A percentile compares a stretch with the other conserved stretches of the same genome.
Evolutionary conservation across 192 early-diverging fungal species (phyloP).

Genomic region (Coemansia sp.): DNA sequence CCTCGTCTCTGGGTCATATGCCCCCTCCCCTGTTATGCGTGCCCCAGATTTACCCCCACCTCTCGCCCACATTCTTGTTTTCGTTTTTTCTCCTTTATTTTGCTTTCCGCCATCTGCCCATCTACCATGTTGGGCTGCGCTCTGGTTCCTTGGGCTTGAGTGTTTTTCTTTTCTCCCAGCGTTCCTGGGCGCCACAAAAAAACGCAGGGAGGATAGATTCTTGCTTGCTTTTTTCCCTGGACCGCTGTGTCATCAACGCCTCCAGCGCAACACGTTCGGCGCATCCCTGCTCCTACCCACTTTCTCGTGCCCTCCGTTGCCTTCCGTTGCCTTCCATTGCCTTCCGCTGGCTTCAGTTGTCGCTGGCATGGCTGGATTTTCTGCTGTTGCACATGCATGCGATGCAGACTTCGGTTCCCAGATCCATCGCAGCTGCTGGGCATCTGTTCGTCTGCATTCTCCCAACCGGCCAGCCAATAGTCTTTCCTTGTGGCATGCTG

Average conservation of each 20-base stretch:
- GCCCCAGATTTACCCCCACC: neutral
- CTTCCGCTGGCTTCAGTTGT: neutral
- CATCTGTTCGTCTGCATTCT: neutral
- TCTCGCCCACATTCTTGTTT: neutral
- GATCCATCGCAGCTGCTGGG: neutral
- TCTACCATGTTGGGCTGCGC: too few relatives aligned
- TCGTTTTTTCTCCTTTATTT: neutral
- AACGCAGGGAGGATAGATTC: neutral
- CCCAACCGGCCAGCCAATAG: neutral
- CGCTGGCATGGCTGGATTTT: neutral
- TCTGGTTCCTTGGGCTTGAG: too few relatives aligned
- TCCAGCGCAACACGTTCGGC: slow-evolving; percentile 2
- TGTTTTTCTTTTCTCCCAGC: too few relatives aligned
- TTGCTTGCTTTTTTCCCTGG: slow-evolving; percentile 3
- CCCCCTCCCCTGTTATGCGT: neutral
- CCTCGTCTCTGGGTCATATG: neutral
- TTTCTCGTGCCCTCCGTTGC: neutral
- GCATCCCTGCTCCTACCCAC: neutral
- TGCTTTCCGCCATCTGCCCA: neutral
- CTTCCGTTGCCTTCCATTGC: neutral
- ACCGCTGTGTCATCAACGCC: slow-evolving; percentile 7
- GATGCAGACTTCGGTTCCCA: slow-evolving; percentile 3
- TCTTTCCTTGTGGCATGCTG: neutral
- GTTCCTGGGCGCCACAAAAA: slow-evolving; percentile 3
- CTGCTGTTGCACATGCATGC: neutral